These are phyloP conservation scores for Blastobotrys chiropterorum DNA, from an alignment of 805 yeast species.

Conservation along the genomic window DNA sequence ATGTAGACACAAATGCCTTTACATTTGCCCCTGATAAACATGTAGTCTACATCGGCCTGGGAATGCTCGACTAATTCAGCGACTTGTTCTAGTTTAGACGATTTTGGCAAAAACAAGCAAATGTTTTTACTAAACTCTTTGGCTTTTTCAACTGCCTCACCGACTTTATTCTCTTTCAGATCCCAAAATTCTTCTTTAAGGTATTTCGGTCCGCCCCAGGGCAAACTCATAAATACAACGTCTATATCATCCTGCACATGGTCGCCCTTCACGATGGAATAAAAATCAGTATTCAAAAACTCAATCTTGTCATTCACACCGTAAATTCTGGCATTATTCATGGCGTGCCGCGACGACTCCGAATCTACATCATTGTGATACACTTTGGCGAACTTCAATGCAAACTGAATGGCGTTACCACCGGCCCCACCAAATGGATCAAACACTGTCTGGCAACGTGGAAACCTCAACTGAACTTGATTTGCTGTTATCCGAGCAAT, in stretches of 20 bases:
- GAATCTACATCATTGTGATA: constrained; percentile 24
- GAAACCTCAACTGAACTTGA: constrained; percentile 15
- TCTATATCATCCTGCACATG: constrained; percentile 32
- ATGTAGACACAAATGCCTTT: constrained; percentile 16
- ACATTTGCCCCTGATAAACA: constrained; percentile 14
- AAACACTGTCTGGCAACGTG: constrained; percentile 31
- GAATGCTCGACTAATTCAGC: constrained; percentile 5
- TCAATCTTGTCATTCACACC: constrained; percentile 46
- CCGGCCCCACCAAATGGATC: constrained; percentile 88
- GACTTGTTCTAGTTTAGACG: constrained; percentile 17
- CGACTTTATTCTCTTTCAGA: constrained; percentile 3
- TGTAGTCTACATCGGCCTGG: constrained; percentile 13
- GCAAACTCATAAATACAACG: constrained; percentile 68
- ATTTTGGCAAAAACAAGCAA: constrained; percentile 22
- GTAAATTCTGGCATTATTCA: constrained; percentile 60
- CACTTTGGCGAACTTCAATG: constrained; percentile 31
- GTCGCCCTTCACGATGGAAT: constrained; percentile 21
- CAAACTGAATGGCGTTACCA: constrained; percentile 77
- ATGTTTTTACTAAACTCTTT: constrained; percentile 9
- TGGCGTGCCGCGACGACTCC: constrained; percentile 22
- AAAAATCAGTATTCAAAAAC: constrained; percentile 46
- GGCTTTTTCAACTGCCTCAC: constrained; percentile 9
- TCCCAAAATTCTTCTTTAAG: constrained; percentile 13
- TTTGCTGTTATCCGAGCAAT: constrained; percentile 46
- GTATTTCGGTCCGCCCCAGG: constrained; percentile 83